Base-by-base conservation (phyloP, 306 rosid species). In the Biancaea sappan region DNA sequence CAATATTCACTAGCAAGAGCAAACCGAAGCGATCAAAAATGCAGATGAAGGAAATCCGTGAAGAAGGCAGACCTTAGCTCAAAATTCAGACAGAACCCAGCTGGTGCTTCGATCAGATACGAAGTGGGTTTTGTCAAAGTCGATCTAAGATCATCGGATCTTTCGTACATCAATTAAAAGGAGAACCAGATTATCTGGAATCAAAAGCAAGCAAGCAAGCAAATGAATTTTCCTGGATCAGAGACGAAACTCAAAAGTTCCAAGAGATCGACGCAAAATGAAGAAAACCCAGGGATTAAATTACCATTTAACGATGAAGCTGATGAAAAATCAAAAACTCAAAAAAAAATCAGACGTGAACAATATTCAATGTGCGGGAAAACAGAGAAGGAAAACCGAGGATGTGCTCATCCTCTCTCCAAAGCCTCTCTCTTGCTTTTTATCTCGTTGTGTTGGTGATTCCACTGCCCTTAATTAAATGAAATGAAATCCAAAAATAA, bases 131-230 rank as follows among this genome's bases (percentile, higher is more conserved):
- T 80, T 74, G 79, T 75, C 86, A 83, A 81, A 84, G 79, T 87
- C 86, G 92, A 90, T 82, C 90, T 79, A 77, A 84, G 53, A 87
- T 72, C 96, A 90, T 87, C 96, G 83, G 97, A 92, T 87, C 91
- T 85, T 83, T 77, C 24, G 61, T 61, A 74, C 85, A 84, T 65
- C 89, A 86, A 87, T 85, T 85, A 87, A 84, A 84, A 52, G 71
- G 68, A 16, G 57, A 77, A 54, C 81, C 54, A 26, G 69, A 81
- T 82, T 38, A 84, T 86, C 85, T 87, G 63, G 41, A 44, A 48
- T 41, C 64, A 56, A 77, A 78, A 4, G 74, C 35, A 60, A 26
- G 47, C 76, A 78, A 79, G 57, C 44, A 73, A 80, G 46, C 70
- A 69, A 16, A 56, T 16, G 69, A 58, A 28, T 44, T 64, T 13